A percentile compares a stretch with the other conserved stretches of the same genome.
Conservation (phyloP, 2,329 filamentous ascomycete genomes). For the Cercospora beticola region DNA sequence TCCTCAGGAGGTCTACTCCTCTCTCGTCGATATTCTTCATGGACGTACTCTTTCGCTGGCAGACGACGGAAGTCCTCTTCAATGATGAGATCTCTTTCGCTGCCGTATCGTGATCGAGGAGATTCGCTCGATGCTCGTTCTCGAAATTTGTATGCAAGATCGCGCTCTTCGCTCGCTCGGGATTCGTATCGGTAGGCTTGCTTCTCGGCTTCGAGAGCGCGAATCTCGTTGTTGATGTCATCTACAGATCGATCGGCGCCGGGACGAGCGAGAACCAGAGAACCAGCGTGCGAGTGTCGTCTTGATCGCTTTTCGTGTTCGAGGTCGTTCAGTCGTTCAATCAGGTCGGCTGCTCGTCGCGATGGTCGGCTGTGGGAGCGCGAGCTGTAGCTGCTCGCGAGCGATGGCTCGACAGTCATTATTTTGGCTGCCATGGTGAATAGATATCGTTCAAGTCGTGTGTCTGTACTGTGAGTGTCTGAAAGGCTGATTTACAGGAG, state of each 20-base stretch:
- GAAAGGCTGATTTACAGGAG: not conserved
- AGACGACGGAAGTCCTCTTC: constrained; percentile 6
- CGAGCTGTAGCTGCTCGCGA: not conserved
- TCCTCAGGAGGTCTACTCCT: constrained; percentile 2
- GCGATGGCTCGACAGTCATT: constrained; percentile 8
- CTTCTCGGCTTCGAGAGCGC: constrained; percentile 66
- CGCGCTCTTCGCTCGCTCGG: constrained; percentile 47
- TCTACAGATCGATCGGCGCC: constrained; percentile 48
- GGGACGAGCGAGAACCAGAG: constrained; percentile 23
- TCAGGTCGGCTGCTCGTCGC: constrained; percentile 5
- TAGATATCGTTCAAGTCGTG: not conserved
- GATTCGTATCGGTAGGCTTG: constrained; percentile 59
- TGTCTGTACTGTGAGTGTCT: not conserved
- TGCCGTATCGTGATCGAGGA: not conserved
- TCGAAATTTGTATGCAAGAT: constrained; percentile 42
- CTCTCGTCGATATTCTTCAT: constrained; percentile 43
- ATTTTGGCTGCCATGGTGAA: constrained; percentile 1
- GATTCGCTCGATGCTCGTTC: constrained; percentile 36
- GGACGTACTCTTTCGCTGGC: constrained; percentile 51
- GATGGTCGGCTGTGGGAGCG: not conserved
- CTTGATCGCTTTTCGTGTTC: constrained; percentile 11
- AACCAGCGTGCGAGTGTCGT: constrained; percentile 15
- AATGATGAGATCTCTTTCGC: not conserved
- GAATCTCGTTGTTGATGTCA: constrained; percentile 72
- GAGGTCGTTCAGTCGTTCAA: constrained; percentile 10